Evolutionary conservation across 2,329 filamentous ascomycete genomes (phyloP).

Genomic region (Xylaria sp.): DNA sequence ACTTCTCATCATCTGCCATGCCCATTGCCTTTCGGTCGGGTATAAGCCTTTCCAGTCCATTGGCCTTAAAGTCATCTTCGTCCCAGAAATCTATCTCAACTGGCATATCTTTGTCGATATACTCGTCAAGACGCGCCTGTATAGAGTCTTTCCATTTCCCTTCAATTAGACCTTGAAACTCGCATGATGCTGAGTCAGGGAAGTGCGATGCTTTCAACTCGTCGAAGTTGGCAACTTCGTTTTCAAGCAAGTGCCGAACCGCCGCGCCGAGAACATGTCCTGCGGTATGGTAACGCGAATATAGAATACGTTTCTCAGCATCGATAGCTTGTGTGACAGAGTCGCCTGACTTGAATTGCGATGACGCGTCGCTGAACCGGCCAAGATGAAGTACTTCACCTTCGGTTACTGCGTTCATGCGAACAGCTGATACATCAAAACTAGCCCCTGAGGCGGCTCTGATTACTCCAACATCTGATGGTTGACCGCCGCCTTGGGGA

Average conservation of each 20-base stretch:
- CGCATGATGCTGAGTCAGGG: constrained; percentile 72
- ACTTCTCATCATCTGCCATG: constrained; percentile 60
- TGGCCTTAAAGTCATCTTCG: constrained; percentile 67
- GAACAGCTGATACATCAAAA: constrained; percentile 67
- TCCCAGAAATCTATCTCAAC: constrained; percentile 75
- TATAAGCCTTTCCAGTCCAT: constrained; percentile 65
- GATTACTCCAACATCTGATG: constrained; percentile 72
- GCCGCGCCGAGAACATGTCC: constrained; percentile 77
- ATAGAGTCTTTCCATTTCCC: constrained; percentile 70
- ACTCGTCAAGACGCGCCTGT: constrained; percentile 69
- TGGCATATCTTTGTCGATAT: constrained; percentile 63
- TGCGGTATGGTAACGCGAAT: constrained; percentile 77
- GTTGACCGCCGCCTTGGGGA: constrained; percentile 78
- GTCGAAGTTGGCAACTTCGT: constrained; percentile 63
- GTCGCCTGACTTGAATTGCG: constrained; percentile 55
- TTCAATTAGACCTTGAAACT: constrained; percentile 75
- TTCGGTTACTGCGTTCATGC: constrained; percentile 61
- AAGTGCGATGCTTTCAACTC: constrained; percentile 79
- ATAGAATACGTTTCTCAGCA: constrained; percentile 66
- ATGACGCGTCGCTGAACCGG: constrained; percentile 54
- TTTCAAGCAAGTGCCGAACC: constrained; percentile 66
- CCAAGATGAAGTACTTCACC: constrained; percentile 74
- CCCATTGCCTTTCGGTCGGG: constrained; percentile 57
- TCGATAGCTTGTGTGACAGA: constrained; percentile 68
- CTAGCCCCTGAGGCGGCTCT: constrained; percentile 44